These are phyloP conservation scores for Aspergillus hiratsukae DNA, from an alignment of 2,329 filamentous ascomycete genomes.

Conservation along the genomic window DNA sequence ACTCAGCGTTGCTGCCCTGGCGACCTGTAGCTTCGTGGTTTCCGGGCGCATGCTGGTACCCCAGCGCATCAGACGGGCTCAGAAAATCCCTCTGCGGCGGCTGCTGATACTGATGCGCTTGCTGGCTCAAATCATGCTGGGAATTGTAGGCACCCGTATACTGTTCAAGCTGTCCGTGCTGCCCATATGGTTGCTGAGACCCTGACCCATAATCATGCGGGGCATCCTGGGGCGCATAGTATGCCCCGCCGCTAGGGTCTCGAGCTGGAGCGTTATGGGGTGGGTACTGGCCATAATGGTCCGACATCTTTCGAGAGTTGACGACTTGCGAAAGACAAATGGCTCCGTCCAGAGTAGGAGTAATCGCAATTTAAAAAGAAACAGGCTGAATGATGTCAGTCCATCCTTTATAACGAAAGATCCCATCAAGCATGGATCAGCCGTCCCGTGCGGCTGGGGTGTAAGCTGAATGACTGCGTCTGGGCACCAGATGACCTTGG, in stretches of 20 bases:
- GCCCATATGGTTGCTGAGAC: constrained; percentile 6
- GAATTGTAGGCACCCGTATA: not conserved
- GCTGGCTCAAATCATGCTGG: constrained; percentile 8
- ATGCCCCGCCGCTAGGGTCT: constrained; percentile 10
- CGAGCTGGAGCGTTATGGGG: constrained; percentile 23
- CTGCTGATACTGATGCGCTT: constrained; percentile 1
- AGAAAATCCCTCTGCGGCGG: constrained; percentile 2
- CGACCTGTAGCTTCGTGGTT: constrained; percentile 2
- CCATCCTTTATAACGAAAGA: not conserved
- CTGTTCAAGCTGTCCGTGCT: not conserved
- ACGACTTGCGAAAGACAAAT: not conserved
- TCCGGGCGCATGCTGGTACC: constrained; percentile 3
- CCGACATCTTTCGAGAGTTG: constrained; percentile 43
- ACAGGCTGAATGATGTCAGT: not conserved
- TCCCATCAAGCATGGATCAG: not conserved
- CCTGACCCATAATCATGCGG: constrained; percentile 28
- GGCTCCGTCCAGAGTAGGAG: not conserved
- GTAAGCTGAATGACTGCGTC: constrained; percentile 12
- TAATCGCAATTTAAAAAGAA: not conserved
- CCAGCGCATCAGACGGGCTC: not conserved
- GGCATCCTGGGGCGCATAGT: constrained; percentile 19
- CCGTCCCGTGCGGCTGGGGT: constrained; percentile 6
- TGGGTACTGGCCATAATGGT: constrained; percentile 46
- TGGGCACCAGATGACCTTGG: constrained; percentile 21
- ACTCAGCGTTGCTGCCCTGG: constrained; percentile 16